These are phyloP conservation scores for Carnegiea gigantea DNA, from an alignment of 179 eudicot species.

Conservation along the genomic window DNA sequence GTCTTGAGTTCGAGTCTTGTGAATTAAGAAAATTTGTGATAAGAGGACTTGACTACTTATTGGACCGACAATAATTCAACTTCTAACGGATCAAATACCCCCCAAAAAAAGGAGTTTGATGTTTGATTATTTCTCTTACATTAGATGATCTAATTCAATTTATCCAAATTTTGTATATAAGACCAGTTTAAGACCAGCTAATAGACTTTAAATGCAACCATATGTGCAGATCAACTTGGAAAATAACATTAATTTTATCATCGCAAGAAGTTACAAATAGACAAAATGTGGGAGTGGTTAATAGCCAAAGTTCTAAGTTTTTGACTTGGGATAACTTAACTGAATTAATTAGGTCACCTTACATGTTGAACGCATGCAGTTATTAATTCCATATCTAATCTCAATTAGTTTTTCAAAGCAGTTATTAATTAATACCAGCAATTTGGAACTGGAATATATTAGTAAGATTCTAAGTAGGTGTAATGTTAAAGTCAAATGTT, in stretches of 20 bases:
- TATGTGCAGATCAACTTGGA: background rate
- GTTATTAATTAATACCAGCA: background rate
- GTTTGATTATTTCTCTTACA: background rate
- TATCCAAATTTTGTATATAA: too few species aligned
- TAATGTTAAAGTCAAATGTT: too few species aligned
- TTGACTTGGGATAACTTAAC: constrained; percentile 28
- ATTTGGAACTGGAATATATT: too few species aligned
- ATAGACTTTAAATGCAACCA: too few species aligned
- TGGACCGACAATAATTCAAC: too few species aligned
- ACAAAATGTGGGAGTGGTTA: constrained; percentile 25
- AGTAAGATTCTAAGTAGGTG: too few species aligned
- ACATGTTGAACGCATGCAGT: background rate
- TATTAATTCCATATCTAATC: too few species aligned
- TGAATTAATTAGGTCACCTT: constrained; percentile 1
- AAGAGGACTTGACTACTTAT: too few species aligned
- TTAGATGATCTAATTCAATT: background rate
- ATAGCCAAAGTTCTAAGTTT: constrained; percentile 23
- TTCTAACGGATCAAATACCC: too few species aligned
- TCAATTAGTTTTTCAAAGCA: constrained; percentile 6
- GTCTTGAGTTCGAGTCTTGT: too few species aligned
- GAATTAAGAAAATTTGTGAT: too few species aligned
- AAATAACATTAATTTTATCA: background rate
- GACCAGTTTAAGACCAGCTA: too few species aligned
- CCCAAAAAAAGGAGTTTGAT: background rate
- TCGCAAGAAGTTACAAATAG: background rate